phyloP scores from a whole-genome alignment of 768 basidiomycete species.

The Harrya chromipes region DNA sequence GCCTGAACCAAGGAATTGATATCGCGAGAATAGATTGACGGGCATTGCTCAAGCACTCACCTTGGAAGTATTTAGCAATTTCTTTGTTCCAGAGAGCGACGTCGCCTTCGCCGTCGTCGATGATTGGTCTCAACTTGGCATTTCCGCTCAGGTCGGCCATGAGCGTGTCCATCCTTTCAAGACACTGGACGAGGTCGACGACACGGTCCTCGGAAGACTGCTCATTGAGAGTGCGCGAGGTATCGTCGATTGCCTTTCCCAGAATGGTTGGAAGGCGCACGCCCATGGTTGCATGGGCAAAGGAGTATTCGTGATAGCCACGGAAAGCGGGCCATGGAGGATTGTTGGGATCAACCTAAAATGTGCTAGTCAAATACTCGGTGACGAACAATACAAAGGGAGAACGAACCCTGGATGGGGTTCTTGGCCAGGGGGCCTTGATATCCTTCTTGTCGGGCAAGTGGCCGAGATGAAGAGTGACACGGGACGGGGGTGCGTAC shows the following conservation, averaged over 20 bases:
- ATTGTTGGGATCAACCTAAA: conserved; percentile 76
- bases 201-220: conserved; percentile 80
- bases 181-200: conserved; percentile 79
- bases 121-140: conserved; percentile 78
- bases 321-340: conserved; percentile 81
- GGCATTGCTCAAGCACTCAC: conserved; percentile 34
- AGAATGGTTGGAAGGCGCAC: conserved; percentile 93
- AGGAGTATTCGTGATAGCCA: conserved; percentile 79
- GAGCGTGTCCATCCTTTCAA: conserved; percentile 86
- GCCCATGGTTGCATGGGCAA: conserved; percentile 93
- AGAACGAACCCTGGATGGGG: conserved; percentile 61
- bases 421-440: conserved; percentile 69
- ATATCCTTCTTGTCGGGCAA: conserved; percentile 71
- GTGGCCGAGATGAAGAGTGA: conserved; percentile 72
- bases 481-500: conserved; percentile 47
- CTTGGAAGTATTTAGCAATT: conserved; percentile 92
- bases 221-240: conserved; percentile 83
- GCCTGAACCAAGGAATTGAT: conserved; percentile 37
- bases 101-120: conserved; percentile 90
- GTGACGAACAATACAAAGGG: conserved; percentile 2
- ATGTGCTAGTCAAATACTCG: neutral
- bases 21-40: neutral
- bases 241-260: conserved; percentile 93
- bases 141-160: conserved; percentile 86
- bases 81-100: conserved; percentile 97